These are phyloP conservation scores for Alternaria incomplexa DNA, from an alignment of 2,329 filamentous ascomycete genomes.

Conservation along the genomic window DNA sequence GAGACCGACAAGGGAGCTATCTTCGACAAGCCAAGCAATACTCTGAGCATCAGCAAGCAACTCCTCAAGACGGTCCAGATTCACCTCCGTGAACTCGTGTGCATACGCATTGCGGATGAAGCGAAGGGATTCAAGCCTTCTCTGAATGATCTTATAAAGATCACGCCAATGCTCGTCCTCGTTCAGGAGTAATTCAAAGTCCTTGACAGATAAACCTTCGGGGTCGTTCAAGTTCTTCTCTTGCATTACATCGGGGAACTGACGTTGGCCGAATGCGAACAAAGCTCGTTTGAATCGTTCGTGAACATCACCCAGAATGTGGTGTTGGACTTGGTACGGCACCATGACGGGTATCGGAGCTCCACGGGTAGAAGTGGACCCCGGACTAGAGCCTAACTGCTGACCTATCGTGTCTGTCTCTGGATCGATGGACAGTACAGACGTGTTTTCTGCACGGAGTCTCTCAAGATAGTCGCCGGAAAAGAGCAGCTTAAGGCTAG, in stretches of 20 bases:
- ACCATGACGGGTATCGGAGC: neutral
- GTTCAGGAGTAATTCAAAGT: neutral
- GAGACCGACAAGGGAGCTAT: neutral
- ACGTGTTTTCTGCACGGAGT: neutral
- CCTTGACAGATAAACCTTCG: neutral
- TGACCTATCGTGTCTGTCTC: neutral
- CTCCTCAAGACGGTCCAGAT: neutral
- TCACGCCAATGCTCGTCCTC: neutral
- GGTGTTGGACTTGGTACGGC: neutral
- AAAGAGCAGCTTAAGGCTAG: neutral
- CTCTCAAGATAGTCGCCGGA: neutral
- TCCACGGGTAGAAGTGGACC: neutral
- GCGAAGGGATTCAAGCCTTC: neutral
- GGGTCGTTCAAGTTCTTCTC: neutral
- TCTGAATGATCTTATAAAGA: neutral
- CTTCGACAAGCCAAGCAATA: neutral
- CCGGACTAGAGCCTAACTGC: neutral
- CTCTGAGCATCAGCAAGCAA: neutral
- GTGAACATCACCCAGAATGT: neutral
- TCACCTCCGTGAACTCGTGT: neutral
- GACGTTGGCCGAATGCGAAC: neutral
- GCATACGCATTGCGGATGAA: slow-evolving; percentile 2
- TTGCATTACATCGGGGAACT: neutral
- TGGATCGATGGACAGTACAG: neutral
- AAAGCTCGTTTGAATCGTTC: neutral